phyloP scores from a whole-genome alignment of 2,329 filamentous ascomycete genomes.

The Cladophialophora chaetospira region DNA sequence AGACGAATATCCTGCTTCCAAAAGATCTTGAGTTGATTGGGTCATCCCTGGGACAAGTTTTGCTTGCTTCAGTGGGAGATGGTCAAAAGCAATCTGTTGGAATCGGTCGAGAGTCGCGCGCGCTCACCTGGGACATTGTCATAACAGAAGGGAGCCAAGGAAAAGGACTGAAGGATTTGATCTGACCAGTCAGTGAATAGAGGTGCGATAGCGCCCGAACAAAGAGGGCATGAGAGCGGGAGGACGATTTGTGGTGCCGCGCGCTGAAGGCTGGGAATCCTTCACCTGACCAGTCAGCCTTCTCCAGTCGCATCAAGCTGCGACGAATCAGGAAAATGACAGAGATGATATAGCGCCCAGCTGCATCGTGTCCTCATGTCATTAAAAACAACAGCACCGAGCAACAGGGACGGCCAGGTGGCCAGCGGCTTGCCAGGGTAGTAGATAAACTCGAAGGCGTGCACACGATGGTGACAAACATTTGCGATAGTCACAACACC shows the following conservation, averaged over 20 bases:
- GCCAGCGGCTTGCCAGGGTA: constrained; percentile 26
- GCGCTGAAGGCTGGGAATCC: constrained; percentile 23
- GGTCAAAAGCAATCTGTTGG: constrained; percentile 14
- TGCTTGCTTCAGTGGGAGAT: constrained; percentile 10
- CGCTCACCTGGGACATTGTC: not conserved
- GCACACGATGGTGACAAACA: not conserved
- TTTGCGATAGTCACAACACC: not conserved
- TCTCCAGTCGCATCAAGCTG: constrained; percentile 9
- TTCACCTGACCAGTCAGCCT: constrained; percentile 19
- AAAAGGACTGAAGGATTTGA: not conserved
- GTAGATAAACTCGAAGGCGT: constrained; percentile 26
- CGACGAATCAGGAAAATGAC: constrained; percentile 22
- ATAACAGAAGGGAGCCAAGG: not conserved
- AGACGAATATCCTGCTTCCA: constrained; percentile 4
- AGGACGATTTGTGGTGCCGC: constrained; percentile 20
- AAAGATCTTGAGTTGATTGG: constrained; percentile 11
- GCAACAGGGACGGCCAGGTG: constrained; percentile 24
- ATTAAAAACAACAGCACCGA: constrained; percentile 11
- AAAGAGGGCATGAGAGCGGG: not conserved
- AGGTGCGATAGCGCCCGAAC: constrained; percentile 16
- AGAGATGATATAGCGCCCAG: constrained; percentile 11
- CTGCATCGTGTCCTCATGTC: constrained; percentile 2
- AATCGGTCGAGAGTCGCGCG: constrained; percentile 7
- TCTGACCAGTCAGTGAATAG: constrained; percentile 15
- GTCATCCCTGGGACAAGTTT: constrained; percentile 18